phyloP scores from a whole-genome alignment of 2,329 filamentous ascomycete genomes.

The Phaeomoniella chlamydospora region DNA sequence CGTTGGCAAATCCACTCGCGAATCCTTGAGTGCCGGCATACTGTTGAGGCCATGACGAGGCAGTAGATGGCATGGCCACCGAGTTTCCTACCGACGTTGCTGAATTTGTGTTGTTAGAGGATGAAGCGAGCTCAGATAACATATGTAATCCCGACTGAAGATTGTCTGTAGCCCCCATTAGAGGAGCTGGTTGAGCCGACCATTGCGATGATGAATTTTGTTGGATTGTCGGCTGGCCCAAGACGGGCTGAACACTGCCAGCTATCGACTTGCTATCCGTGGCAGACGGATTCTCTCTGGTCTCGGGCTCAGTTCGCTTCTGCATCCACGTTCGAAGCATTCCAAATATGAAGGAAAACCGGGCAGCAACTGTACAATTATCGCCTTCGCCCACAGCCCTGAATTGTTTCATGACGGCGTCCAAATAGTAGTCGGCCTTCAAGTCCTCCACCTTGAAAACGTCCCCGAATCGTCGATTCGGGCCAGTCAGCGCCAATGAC shows the following conservation, averaged over 20 bases:
- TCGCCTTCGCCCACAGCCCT: slow-evolving; percentile 47
- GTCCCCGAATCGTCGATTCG: slow-evolving; percentile 51
- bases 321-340: slow-evolving; percentile 59
- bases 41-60: background rate
- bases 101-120: background rate
- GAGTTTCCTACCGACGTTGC: background rate
- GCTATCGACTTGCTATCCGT: background rate
- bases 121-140: background rate
- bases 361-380: slow-evolving; percentile 49
- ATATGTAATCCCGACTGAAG: background rate
- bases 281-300: background rate
- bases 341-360: slow-evolving; percentile 55
- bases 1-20: background rate
- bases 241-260: background rate
- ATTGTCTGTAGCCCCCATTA: background rate
- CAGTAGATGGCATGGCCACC: background rate
- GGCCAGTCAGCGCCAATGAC: slow-evolving; percentile 50
- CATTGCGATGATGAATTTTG: background rate
- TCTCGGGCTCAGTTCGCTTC: slow-evolving; percentile 25
- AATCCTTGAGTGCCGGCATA: no score
- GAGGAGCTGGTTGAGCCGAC: background rate
- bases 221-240: background rate
- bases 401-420: slow-evolving; percentile 56
- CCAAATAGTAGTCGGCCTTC: slow-evolving; percentile 51
- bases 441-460: slow-evolving; percentile 56